Percentiles rank a stretch among this genome's conserved stretches.
phyloP scores from a whole-genome alignment of 75 land plant species.

The Picea glauca region DNA sequence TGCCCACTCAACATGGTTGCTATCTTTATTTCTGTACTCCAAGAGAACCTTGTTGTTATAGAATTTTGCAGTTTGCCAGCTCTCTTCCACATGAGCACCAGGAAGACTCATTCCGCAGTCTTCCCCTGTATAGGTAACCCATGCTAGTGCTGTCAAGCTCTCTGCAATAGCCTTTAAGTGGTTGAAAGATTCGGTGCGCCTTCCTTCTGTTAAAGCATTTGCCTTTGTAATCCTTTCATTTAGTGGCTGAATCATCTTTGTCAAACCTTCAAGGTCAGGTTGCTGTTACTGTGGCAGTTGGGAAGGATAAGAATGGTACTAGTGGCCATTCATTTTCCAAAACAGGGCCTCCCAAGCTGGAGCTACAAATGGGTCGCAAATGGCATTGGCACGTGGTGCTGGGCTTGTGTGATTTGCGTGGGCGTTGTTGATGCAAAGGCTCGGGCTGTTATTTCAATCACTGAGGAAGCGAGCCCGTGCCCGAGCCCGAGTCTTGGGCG shows the following conservation, averaged over 20 bases:
- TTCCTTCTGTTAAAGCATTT: constrained; percentile 81
- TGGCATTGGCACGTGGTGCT: not conserved
- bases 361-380: constrained; percentile 97
- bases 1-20: constrained; percentile 93
- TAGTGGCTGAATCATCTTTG: constrained; percentile 79
- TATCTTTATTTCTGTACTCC: constrained; percentile 79
- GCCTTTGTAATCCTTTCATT: constrained; percentile 78
- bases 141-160: constrained; percentile 72
- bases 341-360: constrained; percentile 69
- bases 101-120: constrained; percentile 96
- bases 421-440: too few species aligned
- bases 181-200: constrained; percentile 75
- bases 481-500: too few species aligned
- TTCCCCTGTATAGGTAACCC: constrained; percentile 90
- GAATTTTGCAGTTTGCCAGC: constrained; percentile 97
- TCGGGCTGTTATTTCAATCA: too few species aligned
- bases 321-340: constrained; percentile 21
- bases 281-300: constrained; percentile 36
- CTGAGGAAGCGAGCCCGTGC: too few species aligned
- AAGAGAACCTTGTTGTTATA: constrained; percentile 97
- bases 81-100: constrained; percentile 92
- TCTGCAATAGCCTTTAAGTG: constrained; percentile 81
- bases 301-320: constrained; percentile 21
- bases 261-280: constrained; percentile 64
- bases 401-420: too few species aligned